Evolutionary conservation across 345 rosid species (phyloP), one percentile per base, ranked within the genome.

Genomic region (Firmiana major): DNA sequence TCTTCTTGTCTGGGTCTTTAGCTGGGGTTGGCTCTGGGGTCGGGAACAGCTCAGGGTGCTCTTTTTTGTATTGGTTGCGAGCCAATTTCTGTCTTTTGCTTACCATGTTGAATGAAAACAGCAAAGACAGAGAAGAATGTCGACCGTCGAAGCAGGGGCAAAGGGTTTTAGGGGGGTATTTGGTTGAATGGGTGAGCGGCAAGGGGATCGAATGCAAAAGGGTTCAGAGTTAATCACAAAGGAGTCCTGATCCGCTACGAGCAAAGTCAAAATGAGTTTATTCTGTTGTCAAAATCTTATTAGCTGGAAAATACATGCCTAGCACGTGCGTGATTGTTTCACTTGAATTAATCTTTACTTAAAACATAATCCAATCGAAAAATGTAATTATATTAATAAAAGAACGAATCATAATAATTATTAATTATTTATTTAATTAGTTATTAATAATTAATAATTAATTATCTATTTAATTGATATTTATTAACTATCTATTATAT

Each of bases 21-120:
- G 94, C 88, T 7, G 90, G 89, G 28, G 97, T 89, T 51, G 97
- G 92, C 77, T 90, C 93, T 62, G 94, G 83, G 49, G 84, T 71
- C 7, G 92, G 97, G 55, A 92, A 90, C 79, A 84, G 80, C 70
- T 86, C 94, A 0, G 98, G 97, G 71, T 92, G 76, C 26, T 58
- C 92, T 79, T 80, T 88, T 78, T 80, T 93, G 87, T 76, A 92
- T 36, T 79, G 78, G 81, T 92, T 92, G 38, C 93, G 91, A 40
- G 99, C 99, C 77, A 84, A 75, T 83, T 85, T 88, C 78, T 94
- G 94, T 63, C 97, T 88, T 79, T 92, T 69, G 87, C 90, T 96
- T 81, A 82, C 94, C 99, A 96, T 92, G 21, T 46, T 5, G 9
- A 8, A 45, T 26, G 12, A 63, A 34, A 42, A 46, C 60, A 4